Evolutionary conservation across 2,329 filamentous ascomycete genomes (phyloP).

Genomic region (Penicillium paneum): DNA sequence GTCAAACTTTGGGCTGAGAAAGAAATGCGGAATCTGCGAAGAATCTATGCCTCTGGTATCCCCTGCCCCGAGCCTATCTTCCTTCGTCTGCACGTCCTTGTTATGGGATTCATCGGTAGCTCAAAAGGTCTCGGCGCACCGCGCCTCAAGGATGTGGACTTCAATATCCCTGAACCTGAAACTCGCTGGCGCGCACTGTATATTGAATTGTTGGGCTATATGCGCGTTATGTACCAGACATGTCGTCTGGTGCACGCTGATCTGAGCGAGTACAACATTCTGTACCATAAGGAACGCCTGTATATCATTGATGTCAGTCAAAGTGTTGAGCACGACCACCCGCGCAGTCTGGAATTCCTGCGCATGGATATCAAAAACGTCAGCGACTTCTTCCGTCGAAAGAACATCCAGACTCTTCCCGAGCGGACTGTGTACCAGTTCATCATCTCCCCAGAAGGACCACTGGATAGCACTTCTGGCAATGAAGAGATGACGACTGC

Average conservation of each 20-base stretch:
- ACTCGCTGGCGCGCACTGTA: constrained; percentile 76
- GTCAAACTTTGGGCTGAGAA: constrained; percentile 99
- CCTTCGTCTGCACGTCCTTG: constrained; percentile 88
- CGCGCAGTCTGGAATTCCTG: constrained; percentile 84
- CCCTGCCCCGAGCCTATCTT: constrained; percentile 85
- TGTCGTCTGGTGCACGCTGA: constrained; percentile 93
- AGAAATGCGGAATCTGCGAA: constrained; percentile 88
- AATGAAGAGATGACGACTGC: constrained; percentile 58
- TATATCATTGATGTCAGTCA: constrained; percentile 98
- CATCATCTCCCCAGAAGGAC: constrained; percentile 62
- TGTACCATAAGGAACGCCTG: constrained; percentile 77
- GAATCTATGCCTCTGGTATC: constrained; percentile 79
- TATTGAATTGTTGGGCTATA: constrained; percentile 76
- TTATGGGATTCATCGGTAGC: constrained; percentile 91
- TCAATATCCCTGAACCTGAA: constrained; percentile 65
- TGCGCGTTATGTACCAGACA: constrained; percentile 89
- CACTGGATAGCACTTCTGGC: constrained; percentile 27
- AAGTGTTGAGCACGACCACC: constrained; percentile 95
- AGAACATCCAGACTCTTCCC: constrained; percentile 75
- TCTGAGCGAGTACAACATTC: constrained; percentile 95
- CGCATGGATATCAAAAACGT: constrained; percentile 99
- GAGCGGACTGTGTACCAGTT: constrained; percentile 84
- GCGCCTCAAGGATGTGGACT: constrained; percentile 78
- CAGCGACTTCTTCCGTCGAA: constrained; percentile 82
- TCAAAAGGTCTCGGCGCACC: constrained; percentile 84